These are phyloP conservation scores for Beauveria australis DNA, from an alignment of 2,329 filamentous ascomycete genomes.

Conservation along the genomic window DNA sequence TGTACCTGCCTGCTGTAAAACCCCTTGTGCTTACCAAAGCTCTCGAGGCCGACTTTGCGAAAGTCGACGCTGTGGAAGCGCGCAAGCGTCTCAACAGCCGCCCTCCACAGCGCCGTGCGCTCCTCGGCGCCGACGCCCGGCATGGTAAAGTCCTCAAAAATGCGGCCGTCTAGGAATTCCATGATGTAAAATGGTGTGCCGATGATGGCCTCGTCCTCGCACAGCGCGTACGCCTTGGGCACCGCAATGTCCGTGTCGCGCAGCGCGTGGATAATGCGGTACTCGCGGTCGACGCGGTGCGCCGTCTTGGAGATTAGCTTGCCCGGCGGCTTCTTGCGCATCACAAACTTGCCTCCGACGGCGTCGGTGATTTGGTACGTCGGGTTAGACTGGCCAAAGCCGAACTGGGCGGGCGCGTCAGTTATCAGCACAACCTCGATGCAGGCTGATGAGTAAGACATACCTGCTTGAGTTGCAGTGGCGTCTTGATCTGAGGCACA, in stretches of 20 bases:
- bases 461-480: conserved; percentile 85
- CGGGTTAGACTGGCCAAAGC: conserved; percentile 94
- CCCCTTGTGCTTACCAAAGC: conserved; percentile 63
- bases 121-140: conserved; percentile 62
- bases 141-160: conserved; percentile 82
- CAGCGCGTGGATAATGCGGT: conserved; percentile 80
- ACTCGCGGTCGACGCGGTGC: conserved; percentile 94
- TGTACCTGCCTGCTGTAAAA: conserved; percentile 83
- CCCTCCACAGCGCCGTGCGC: conserved; percentile 74
- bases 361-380: conserved; percentile 83
- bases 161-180: conserved; percentile 88
- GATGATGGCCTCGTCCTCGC: conserved; percentile 70
- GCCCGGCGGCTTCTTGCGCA: conserved; percentile 98
- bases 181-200: conserved; percentile 97
- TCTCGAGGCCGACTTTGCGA: conserved; percentile 55
- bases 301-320: conserved; percentile 86
- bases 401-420: conserved; percentile 58
- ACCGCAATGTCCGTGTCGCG: conserved; percentile 74
- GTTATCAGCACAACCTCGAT: background rate
- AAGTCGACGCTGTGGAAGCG: conserved; percentile 73
- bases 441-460: background rate
- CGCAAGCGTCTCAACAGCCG: conserved; percentile 74
- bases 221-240: conserved; percentile 74
- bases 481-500: conserved; percentile 76
- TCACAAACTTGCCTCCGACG: conserved; percentile 65